Conservation (phyloP, 2,329 filamentous ascomycete genomes). For the Clonostachys byssicola region DNA sequence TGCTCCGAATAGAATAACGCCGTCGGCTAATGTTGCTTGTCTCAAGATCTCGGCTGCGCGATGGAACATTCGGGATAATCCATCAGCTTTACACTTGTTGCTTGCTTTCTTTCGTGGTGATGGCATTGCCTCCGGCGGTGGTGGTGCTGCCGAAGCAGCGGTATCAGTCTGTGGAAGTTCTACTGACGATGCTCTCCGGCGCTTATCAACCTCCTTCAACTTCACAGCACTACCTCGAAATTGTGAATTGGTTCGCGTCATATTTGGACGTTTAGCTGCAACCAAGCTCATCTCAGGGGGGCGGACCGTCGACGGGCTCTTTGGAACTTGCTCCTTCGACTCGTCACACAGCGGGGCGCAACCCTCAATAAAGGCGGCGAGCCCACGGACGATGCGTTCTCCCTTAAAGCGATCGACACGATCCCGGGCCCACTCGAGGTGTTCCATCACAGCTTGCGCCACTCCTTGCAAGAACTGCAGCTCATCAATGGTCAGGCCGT, state of each 20-base stretch:
- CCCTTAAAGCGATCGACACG: constrained; percentile 46
- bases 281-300: neutral
- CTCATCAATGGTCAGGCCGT: constrained; percentile 41
- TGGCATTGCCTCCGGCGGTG: neutral
- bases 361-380: constrained; percentile 50
- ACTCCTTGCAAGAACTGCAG: constrained; percentile 52
- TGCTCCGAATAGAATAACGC: constrained; percentile 20
- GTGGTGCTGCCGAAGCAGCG: neutral
- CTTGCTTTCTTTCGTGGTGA: neutral
- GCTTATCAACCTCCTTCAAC: neutral
- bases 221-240: too few relatives aligned
- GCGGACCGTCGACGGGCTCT: neutral
- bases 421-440: constrained; percentile 52
- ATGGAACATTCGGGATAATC: constrained; percentile 15
- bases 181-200: neutral
- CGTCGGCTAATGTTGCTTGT: constrained; percentile 20
- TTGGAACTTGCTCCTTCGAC: neutral
- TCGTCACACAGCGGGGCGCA: neutral
- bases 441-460: constrained; percentile 53
- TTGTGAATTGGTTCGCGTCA: neutral
- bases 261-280: neutral
- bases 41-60: constrained; percentile 19
- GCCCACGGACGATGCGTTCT: constrained; percentile 48
- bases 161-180: neutral
- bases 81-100: constrained; percentile 7